A percentile compares a stretch with the other conserved stretches of the same genome.
These are phyloP conservation scores for Rhodotorula sp. DNA, from an alignment of 1,284 basidiomycete species.

Conservation along the genomic window DNA sequence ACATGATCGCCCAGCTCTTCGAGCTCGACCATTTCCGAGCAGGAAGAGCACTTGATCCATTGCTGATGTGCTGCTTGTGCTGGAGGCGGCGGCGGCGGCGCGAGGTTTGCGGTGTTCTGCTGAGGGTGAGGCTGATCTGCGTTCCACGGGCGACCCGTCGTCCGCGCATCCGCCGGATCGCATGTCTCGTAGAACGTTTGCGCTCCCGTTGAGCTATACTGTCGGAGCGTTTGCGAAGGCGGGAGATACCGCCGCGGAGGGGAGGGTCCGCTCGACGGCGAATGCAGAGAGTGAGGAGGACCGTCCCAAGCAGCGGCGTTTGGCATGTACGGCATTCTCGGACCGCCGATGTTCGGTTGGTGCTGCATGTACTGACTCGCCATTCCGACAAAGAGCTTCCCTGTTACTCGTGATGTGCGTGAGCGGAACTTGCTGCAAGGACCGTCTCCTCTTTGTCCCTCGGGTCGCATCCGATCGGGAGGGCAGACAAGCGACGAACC, in stretches of 20 bases:
- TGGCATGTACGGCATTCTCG: background rate
- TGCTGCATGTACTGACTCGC: background rate
- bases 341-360: background rate
- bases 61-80: background rate
- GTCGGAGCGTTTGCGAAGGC: background rate
- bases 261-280: background rate
- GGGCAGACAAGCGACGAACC: too few relatives aligned
- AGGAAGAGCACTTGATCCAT: constrained; percentile 25
- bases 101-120: background rate
- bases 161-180: too few relatives aligned
- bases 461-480: too few relatives aligned
- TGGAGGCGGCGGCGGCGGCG: background rate
- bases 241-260: background rate
- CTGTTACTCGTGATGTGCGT: too few relatives aligned
- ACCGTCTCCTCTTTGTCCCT: too few relatives aligned
- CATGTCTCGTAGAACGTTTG: background rate
- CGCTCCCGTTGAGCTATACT: background rate
- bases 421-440: too few relatives aligned
- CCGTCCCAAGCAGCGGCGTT: background rate
- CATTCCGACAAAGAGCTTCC: background rate
- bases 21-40: constrained; percentile 18
- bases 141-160: too few relatives aligned
- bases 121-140: background rate
- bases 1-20: constrained; percentile 28
- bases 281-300: background rate